These are phyloP conservation scores for Rhynchospora tenuis DNA, from an alignment of 176 grass and related monocot genomes.

Conservation along the genomic window DNA sequence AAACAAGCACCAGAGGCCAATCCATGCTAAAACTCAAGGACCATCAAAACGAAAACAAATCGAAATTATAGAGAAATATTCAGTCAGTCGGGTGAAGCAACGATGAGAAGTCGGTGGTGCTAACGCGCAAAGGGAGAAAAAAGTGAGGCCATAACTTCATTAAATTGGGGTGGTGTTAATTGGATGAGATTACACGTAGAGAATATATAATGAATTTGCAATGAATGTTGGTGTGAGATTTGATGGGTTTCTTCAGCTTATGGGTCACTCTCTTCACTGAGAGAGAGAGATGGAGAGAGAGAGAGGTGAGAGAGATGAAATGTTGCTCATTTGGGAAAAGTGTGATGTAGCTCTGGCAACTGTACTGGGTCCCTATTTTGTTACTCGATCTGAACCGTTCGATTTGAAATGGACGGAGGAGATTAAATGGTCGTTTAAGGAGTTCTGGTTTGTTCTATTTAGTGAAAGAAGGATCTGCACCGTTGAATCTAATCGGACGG, in stretches of 20 bases:
- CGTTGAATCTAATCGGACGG: not conserved
- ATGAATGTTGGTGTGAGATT: slow-evolving; percentile 19
- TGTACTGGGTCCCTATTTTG: not conserved
- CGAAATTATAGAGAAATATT: not conserved
- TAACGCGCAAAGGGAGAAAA: not conserved
- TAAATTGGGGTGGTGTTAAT: not conserved
- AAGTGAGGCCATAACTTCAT: not conserved
- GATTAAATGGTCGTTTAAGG: not conserved
- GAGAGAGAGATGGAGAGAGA: not conserved
- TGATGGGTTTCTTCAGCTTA: slow-evolving; percentile 23
- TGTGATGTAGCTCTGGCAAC: not conserved
- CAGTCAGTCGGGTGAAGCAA: not conserved
- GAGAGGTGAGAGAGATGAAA: slow-evolving; percentile 2
- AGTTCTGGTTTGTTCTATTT: not conserved
- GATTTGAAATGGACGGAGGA: not conserved
- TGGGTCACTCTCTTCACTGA: slow-evolving; percentile 4
- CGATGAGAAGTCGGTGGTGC: not conserved
- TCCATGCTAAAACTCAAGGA: slow-evolving; percentile 1
- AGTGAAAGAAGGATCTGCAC: not conserved
- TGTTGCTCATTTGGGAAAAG: slow-evolving; percentile 20
- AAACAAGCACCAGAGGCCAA: slow-evolving; percentile 4
- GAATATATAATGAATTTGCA: slow-evolving; percentile 13
- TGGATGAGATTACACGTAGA: not conserved
- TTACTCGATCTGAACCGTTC: not conserved
- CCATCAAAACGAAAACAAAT: not conserved